Percentiles rank a stretch among this genome's conserved stretches.
Conservation (phyloP, 176 grass and related monocot species). For the Miscanthus lutarioriparius region DNA sequence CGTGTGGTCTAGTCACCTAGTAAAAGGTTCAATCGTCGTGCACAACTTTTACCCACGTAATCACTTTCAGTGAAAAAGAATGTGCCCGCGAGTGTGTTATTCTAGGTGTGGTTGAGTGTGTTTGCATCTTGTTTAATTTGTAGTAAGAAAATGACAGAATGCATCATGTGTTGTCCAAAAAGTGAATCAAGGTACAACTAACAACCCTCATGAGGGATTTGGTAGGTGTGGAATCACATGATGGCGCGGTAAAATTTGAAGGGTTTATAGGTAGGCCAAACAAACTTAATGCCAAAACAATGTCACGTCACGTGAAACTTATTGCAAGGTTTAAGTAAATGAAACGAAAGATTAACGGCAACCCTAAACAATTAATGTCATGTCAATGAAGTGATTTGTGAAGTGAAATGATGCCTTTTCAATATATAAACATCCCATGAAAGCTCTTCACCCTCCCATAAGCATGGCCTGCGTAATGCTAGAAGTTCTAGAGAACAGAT, state of each 20-base stretch:
- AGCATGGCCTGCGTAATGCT: not conserved
- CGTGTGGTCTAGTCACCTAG: not conserved
- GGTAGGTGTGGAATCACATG: not conserved
- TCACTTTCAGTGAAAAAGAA: not conserved
- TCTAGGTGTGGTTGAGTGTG: not conserved
- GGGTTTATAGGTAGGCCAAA: not conserved
- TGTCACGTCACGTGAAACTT: not conserved
- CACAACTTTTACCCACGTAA: not conserved
- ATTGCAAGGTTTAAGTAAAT: not conserved
- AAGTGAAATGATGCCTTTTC: not conserved
- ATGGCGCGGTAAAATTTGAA: not conserved
- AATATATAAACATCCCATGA: not conserved
- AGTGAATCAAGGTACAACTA: not conserved
- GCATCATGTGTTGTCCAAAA: not conserved
- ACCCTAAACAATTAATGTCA: not conserved
- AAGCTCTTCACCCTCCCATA: not conserved
- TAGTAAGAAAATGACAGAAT: not conserved
- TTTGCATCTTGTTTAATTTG: not conserved
- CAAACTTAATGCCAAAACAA: not conserved
- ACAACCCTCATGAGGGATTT: not conserved
- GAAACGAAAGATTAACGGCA: not conserved
- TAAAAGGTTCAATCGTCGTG: not conserved
- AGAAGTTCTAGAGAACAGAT: not conserved
- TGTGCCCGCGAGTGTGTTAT: not conserved
- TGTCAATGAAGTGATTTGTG: not conserved